Evolutionary conservation across 176 grass and related monocot species (phyloP), one percentile per base, ranked within the genome.

Genomic region (Triticum timopheevii): DNA sequence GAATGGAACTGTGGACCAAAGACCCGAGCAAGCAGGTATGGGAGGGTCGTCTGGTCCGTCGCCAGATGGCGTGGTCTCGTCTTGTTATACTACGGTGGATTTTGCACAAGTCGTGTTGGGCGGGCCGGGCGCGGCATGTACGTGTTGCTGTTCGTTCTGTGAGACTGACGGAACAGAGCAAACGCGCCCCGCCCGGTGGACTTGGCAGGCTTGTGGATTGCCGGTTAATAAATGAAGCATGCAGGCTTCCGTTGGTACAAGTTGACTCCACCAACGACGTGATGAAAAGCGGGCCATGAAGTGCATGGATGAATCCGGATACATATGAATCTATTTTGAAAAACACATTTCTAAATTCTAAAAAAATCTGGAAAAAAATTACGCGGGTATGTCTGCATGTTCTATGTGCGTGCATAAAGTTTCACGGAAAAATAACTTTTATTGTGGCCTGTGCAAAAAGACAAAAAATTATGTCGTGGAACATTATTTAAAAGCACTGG

Each of bases 81-180:
- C 69, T 52, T 85, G 80, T 91, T 76, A 76, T 75, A 75, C 2
- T 17, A 77, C 6, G 47, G 69, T 40, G 62, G 82, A 33, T 38
- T 70, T 61, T 40, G 36, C 49, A 19, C 59, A 47, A 20, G 75
- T 91, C 82, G 71, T 70, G 23, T 52, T 85, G 62, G 84, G 77
- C 82, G 82, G 89, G 81, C 89, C 31, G 49, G 16, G 23, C 31
- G 49, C 27, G 23, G 59, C 50, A 30, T 4, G 31, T 83, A 71
- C 81, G 65, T 85, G 77, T 80, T 68, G 69, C 47, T 4, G 22
- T 64, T 23, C 8, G 13, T 64, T 16, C 8, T 36, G 61, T 34
- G 66, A 58, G 54, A 22, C 54, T 58, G 15, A 7, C 45, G 33
- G 74, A 58, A 40, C 19, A 13, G 15, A 71, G 28, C 9, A 28